These are phyloP conservation scores for Nakazawaea ernobii DNA, from an alignment of 805 yeast genomes.

Conservation along the genomic window DNA sequence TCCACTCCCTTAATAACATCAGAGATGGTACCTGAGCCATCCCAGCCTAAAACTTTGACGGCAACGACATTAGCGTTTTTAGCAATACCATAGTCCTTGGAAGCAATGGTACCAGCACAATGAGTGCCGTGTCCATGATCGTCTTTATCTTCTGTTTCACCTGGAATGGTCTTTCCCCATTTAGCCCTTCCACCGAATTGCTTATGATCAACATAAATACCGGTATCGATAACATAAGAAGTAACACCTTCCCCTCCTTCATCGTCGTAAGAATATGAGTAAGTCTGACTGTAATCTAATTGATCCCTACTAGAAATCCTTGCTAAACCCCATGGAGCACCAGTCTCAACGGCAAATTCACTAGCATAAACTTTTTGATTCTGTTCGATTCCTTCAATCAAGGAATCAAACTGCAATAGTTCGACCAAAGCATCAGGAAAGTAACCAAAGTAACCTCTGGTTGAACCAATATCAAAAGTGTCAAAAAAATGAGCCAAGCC, in stretches of 20 bases:
- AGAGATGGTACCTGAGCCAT: slow-evolving; percentile 55
- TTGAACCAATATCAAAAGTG: slow-evolving; percentile 5
- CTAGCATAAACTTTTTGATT: slow-evolving; percentile 53
- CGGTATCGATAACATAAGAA: slow-evolving; percentile 52
- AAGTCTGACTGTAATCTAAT: slow-evolving; percentile 52
- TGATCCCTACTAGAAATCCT: slow-evolving; percentile 61
- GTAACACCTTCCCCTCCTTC: slow-evolving; percentile 59
- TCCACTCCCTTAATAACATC: slow-evolving; percentile 62
- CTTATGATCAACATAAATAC: slow-evolving; percentile 45
- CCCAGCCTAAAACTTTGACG: slow-evolving; percentile 53
- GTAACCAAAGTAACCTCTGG: slow-evolving; percentile 5
- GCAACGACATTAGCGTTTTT: slow-evolving; percentile 55
- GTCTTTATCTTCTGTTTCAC: slow-evolving; percentile 41
- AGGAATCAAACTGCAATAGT: slow-evolving; percentile 25
- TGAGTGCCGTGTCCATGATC: slow-evolving; percentile 65
- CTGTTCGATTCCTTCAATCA: slow-evolving; percentile 59
- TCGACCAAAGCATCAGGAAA: slow-evolving; percentile 2
- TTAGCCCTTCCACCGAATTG: slow-evolving; percentile 57
- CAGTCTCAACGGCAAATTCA: slow-evolving; percentile 45
- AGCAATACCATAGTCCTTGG: slow-evolving; percentile 53
- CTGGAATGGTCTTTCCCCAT: slow-evolving; percentile 57
- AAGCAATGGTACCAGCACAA: slow-evolving; percentile 62
- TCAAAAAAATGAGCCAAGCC: neutral
- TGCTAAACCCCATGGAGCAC: slow-evolving; percentile 75
- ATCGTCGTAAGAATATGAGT: slow-evolving; percentile 53